Evolutionary conservation across 495 filamentous ascomycete species (phyloP), one percentile per base, ranked within the genome.

Genomic region (Pseudomonodictys pantanalensis): DNA sequence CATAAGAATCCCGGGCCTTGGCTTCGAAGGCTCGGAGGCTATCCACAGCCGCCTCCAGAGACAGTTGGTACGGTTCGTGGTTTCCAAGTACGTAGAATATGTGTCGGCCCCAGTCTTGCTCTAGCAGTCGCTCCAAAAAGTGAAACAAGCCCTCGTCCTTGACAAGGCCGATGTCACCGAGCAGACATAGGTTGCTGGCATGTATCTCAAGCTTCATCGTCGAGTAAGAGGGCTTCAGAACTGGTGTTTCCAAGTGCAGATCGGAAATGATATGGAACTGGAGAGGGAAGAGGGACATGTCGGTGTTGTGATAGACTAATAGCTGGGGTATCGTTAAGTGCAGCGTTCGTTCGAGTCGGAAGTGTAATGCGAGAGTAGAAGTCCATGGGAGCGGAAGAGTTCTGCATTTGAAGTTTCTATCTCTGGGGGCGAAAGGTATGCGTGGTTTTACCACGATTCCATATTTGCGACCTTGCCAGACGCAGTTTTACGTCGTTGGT

Each of bases 41-140:
- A 25, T 49, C 10, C 0, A 73, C 17, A 46, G 32, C 65, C 18
- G 63, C 56, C 33, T 64, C 12, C 65, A 62, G 6, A 33, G 29
- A 77, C 77, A 82, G 38, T 26, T 77, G 52, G 56, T 78, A 85
- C 1, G 80, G 67, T 60, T 86, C 81, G 56, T 85, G 81, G 57
- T 85, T 86, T 0, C 82, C 82, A 1, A 79, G 68, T 0, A 85
- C 67, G 38, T 80, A 70, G 38, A 83, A 77, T 0, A 86, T 78
- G 2, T 74, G 8, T 1, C 53, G 24, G 22, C 23, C 56, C 17
- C 68, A 48, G 54, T 81, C 83, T 7, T 71, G 58, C 1, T 20
- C 9, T 15, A 86, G 72, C 56, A 81, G 80, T 11, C 43, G 55
- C 11, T 61, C 73, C 22, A 83, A 65, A 58, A 80, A 83, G 0